Evolutionary conservation across 441 rosid species (phyloP).

Genomic region (Lagerstroemia fauriei): DNA sequence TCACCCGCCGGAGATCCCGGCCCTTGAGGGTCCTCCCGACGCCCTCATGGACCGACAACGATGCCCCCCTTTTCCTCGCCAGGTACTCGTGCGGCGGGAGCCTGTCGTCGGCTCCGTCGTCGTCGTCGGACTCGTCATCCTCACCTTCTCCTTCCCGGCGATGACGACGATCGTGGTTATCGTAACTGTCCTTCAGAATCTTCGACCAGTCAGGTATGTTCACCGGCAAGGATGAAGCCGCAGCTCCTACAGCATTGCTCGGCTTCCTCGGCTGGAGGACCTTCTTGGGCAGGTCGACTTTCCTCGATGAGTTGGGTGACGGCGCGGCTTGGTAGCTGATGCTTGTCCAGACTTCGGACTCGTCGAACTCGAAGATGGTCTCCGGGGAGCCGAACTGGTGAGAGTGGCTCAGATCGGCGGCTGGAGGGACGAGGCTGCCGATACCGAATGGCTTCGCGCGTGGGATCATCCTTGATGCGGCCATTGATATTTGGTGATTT

Average conservation of each 20-base stretch:
- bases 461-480: neutral
- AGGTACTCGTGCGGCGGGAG: slow-evolving; percentile 66
- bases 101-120: slow-evolving; percentile 16
- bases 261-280: neutral
- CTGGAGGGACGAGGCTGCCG: neutral
- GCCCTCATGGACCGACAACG: slow-evolving; percentile 59
- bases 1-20: slow-evolving; percentile 56
- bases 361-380: slow-evolving; percentile 12
- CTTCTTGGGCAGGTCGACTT: neutral
- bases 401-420: neutral
- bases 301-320: neutral
- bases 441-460: neutral
- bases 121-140: neutral
- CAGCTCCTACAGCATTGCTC: neutral
- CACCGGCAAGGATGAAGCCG: neutral
- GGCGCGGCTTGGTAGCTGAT: neutral
- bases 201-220: slow-evolving; percentile 11
- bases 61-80: slow-evolving; percentile 60
- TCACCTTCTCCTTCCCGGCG: slow-evolving; percentile 22
- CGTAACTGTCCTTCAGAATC: neutral
- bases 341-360: slow-evolving; percentile 2
- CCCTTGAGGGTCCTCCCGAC: slow-evolving; percentile 63
- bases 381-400: neutral
- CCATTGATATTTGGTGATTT: neutral
- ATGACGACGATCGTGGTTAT: neutral